Percentiles rank a stretch among this genome's conserved stretches.
These are phyloP conservation scores for Ophiostoma piceae DNA, from an alignment of 2,329 filamentous ascomycete genomes.

Conservation along the genomic window DNA sequence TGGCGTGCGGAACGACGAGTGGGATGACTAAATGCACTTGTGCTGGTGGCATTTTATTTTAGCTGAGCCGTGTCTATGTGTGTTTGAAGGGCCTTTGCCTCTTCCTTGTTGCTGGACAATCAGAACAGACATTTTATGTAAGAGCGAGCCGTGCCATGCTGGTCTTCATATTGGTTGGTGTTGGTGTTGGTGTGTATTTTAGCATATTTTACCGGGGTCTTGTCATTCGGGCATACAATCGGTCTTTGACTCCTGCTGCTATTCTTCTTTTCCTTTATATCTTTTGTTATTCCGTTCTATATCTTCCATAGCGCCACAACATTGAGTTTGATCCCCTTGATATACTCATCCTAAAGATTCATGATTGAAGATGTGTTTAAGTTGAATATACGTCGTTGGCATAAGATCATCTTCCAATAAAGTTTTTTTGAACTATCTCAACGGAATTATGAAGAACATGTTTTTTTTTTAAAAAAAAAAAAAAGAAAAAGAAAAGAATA, in stretches of 20 bases:
- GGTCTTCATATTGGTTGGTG: background rate
- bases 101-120: constrained; percentile 4
- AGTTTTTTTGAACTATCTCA: no score
- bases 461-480: no score
- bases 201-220: background rate
- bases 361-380: no score
- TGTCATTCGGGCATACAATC: background rate
- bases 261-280: background rate
- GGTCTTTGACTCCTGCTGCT: background rate
- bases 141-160: background rate
- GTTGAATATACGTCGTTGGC: no score
- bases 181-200: no score
- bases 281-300: background rate
- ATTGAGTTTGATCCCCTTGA: background rate
- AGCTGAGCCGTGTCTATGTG: background rate
- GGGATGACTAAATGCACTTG: constrained; percentile 23
- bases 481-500: no score
- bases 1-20: constrained; percentile 29
- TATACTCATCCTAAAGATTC: no score
- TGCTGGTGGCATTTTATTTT: background rate
- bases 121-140: constrained; percentile 2
- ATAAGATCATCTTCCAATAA: no score
- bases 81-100: background rate
- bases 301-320: background rate
- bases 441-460: no score